phyloP scores from a whole-genome alignment of 1,284 basidiomycete species.

The Xerocomus minutiporus region DNA sequence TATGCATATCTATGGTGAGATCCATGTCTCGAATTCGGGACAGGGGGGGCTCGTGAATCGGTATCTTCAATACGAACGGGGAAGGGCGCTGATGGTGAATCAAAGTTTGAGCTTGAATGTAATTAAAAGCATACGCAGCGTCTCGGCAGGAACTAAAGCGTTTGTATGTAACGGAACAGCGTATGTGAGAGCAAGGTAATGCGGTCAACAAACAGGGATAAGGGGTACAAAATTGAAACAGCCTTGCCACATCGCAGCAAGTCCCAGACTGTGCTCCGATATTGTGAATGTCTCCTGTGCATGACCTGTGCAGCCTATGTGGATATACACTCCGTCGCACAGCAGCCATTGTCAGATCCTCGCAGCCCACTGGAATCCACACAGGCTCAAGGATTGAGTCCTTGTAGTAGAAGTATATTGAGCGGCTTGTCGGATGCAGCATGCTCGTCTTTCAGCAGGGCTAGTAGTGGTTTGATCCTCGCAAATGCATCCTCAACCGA shows the following conservation, averaged over 20 bases:
- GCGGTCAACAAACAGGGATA: conserved; percentile 15
- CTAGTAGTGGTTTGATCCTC: conserved; percentile 53
- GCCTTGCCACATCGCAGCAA: conserved; percentile 20
- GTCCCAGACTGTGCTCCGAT: conserved; percentile 18
- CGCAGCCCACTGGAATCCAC: conserved; percentile 1
- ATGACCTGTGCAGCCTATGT: conserved; percentile 6
- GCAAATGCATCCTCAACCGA: conserved; percentile 56
- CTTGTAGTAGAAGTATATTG: conserved; percentile 34
- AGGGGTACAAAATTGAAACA: conserved; percentile 24
- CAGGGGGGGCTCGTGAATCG: neutral
- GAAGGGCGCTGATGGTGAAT: conserved; percentile 10
- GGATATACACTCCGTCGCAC: conserved; percentile 13
- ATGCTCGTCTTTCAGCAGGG: conserved; percentile 55
- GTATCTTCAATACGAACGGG: conserved; percentile 5
- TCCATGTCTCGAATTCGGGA: conserved; percentile 4
- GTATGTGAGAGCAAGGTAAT: conserved; percentile 15
- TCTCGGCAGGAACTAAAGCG: conserved; percentile 21
- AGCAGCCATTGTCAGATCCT: conserved; percentile 7
- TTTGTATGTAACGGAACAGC: conserved; percentile 19
- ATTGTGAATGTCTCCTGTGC: conserved; percentile 12
- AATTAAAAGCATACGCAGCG: conserved; percentile 24
- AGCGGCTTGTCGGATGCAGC: conserved; percentile 53
- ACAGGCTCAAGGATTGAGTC: conserved; percentile 4
- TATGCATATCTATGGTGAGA: neutral
- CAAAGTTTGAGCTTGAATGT: conserved; percentile 17